Conservation (phyloP, 306 rosid genomes). For the Canavalia ensiformis region DNA sequence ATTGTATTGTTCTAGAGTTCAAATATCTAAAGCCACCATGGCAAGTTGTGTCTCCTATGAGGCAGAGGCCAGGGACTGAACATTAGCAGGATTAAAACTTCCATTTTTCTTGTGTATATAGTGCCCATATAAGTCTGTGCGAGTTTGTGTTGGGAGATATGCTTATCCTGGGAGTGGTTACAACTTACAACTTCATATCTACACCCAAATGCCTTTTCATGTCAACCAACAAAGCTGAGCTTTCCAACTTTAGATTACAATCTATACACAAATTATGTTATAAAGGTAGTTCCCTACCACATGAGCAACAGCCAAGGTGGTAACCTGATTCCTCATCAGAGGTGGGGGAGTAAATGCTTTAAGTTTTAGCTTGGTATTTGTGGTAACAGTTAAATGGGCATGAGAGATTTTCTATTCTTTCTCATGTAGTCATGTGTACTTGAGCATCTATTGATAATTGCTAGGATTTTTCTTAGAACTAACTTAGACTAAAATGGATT, state of each 20-base stretch:
- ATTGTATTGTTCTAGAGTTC: slow-evolving; percentile 14
- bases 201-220: not conserved
- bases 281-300: not conserved
- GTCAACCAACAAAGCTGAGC: not conserved
- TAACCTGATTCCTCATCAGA: not conserved
- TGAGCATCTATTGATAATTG: slow-evolving; percentile 32
- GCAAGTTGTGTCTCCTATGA: slow-evolving; percentile 12
- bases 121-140: not conserved
- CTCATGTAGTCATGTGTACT: not conserved
- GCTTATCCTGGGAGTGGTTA: not conserved
- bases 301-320: not conserved
- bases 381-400: not conserved
- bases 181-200: slow-evolving; percentile 3
- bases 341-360: not conserved
- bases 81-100: not conserved
- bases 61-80: slow-evolving; percentile 20
- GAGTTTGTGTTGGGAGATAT: not conserved
- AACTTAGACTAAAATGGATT: slow-evolving; percentile 32
- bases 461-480: slow-evolving; percentile 6
- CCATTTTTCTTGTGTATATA: not conserved
- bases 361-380: slow-evolving; percentile 23
- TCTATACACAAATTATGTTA: not conserved
- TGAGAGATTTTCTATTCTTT: slow-evolving; percentile 20
- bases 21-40: slow-evolving; percentile 31
- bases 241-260: slow-evolving; percentile 8